Base-by-base conservation (phyloP, 192 early-diverging fungal genomes). In the Diversispora eburnea region DNA sequence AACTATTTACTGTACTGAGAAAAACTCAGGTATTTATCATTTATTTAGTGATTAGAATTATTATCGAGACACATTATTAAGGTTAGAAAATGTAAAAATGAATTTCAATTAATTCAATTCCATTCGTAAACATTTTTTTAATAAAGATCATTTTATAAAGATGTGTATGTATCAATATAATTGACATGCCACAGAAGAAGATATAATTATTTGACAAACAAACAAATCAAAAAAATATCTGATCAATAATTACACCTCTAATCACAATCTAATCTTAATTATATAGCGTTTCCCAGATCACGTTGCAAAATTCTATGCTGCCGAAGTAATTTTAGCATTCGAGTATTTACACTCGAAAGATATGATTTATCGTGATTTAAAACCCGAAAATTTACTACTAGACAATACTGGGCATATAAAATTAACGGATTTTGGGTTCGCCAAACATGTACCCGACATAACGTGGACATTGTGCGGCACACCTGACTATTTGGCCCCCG, bases 291-390 rank as follows among this genome's bases (percentile, higher is more conserved):
- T 96, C 80, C 90, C 93, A 9, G 90, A 93, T 74, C 88, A 91
- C 41, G 91, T 94, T 39, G 94, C 94, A 58, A 85, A 89, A 73
- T 95, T 95, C 80, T 96, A 96, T 75, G 91, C 93, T 46, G 91
- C 89, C 59, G 93, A 96, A 77, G 93, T 96, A 8, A 81, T 94
- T 12, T 78, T 94, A 55, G 93, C 93, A 5, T 91, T 96, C 49
- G 94, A 96, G 81, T 92, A 95, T 76, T 81, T 96, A 58, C 94
- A 96, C 73, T 77, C 76, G n/a, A 86, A 88, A 49, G 90, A 91
- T 75, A 93, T 96, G 57, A 91, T 96, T 71, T 96, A 94, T 84
- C 88, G 94, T 52, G 94, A 96, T 81, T 84, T 94, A 66, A 96
- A 96, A 78, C 94, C 94, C 9, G 94, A 93, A 82, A 95, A 95